phyloP scores from a whole-genome alignment of 192 early-diverging fungal genomes.

The Umbelopsis sp. region DNA sequence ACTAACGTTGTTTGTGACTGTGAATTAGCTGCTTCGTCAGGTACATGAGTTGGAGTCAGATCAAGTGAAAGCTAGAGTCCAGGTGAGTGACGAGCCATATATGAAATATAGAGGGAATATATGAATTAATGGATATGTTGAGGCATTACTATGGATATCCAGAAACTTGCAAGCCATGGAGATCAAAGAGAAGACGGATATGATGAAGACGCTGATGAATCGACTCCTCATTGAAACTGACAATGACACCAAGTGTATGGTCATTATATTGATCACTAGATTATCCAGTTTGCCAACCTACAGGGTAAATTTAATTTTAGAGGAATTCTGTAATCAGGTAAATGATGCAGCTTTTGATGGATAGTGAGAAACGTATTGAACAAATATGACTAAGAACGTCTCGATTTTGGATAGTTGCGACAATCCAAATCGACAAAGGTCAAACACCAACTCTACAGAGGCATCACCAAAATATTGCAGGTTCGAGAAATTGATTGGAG shows the following conservation, averaged over 20 bases:
- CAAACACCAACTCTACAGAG: slow-evolving; percentile 25
- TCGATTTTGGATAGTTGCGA: not conserved
- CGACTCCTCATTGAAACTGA: slow-evolving; percentile 5
- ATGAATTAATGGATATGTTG: not conserved
- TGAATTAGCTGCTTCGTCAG: not conserved
- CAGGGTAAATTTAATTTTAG: not conserved
- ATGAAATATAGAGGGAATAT: not conserved
- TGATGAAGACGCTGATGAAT: slow-evolving; percentile 7
- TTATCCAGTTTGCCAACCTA: not conserved
- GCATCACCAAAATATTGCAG: slow-evolving; percentile 19
- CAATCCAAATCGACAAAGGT: slow-evolving; percentile 27
- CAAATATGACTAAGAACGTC: not conserved
- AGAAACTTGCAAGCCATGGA: slow-evolving; percentile 5
- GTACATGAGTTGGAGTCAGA: not conserved
- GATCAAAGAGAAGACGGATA: slow-evolving; percentile 13
- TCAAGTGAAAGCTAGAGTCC: not conserved
- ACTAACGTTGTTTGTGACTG: not conserved
- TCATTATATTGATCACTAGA: slow-evolving; percentile 24
- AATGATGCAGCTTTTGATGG: too few species aligned
- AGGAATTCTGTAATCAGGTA: slow-evolving; percentile 20
- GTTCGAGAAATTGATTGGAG: not conserved
- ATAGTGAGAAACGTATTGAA: not conserved
- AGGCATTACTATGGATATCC: slow-evolving; percentile 18
- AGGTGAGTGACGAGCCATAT: not conserved
- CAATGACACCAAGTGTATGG: slow-evolving; percentile 14